Evolutionary conservation across 139 green algal species (phyloP), one percentile per base, ranked within the genome.

Genomic region (Tetradesmus obliquus): DNA sequence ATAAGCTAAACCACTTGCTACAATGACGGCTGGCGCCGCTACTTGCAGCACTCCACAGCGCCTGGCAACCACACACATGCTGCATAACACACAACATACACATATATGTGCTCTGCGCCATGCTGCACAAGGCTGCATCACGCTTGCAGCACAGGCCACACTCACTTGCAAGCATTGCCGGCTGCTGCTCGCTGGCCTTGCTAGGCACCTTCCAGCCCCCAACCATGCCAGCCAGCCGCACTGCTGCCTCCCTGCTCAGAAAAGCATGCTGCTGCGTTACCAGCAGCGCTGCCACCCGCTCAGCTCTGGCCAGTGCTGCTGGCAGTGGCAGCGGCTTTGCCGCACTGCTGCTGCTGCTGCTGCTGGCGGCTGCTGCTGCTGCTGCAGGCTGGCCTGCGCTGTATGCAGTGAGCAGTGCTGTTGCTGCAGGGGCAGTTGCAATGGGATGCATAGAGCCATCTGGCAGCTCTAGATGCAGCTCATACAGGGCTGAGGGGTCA

Each of bases 101-200:
- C 32, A 45, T 45, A 45, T 45, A 45, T 45, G 32, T 45, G 32
- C 32, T 45, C 32, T 45, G 32, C 32, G 0, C 32, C 32, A 45
- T 45, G 32, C 32, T 45, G 32, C 32, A 45, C 32, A 45, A 45
- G 32, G 32, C 32, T 45, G 32, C 32, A 45, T 45, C 32, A 45
- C 32, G 32, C 32, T 45, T 45, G 32, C 32, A 45, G 32, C 32
- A 45, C 60, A 20, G 3, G 7, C 60, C 60, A 71, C 2, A 66
- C 88, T 55, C 71, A 91, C 88, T 79, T 87, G 88, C 88, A 17
- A 79, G 88, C 79, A 86, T 87, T 1, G 85, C 85, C 86, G 55
- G 55, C 2, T 91, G 88, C 8, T 74, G 55, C 60, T 79, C 88
- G 53, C 53, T 76, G 17, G 32, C 12, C 79, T 69, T 55, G 2